Evolutionary conservation across 2,329 filamentous ascomycete genomes (phyloP), one percentile per base, ranked within the genome.

Genomic region (Colletotrichum agaves): DNA sequence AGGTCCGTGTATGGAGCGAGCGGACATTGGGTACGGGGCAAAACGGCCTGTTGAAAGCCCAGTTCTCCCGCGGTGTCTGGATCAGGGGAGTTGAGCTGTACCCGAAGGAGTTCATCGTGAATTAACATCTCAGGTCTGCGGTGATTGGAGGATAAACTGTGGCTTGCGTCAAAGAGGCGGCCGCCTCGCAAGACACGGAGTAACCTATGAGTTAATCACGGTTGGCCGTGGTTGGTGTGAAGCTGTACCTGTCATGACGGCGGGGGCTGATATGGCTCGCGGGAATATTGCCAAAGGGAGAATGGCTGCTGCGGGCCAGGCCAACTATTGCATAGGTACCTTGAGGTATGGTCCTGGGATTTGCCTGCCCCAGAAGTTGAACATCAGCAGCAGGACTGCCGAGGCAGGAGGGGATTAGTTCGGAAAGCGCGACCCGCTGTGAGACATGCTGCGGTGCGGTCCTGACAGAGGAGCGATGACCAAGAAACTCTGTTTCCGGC

Each of bases 161-260:
- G 64, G 64, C 64, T 63, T 44, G 52, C 58, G 60, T 58, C 13
- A 12, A 23, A 31, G 27, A 55, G 60, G 52, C 64, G 60, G 64
- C 31, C 60, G 64, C 64, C 64, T 52, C 52, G 41, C 52, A 58
- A 31, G 47, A 27, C 12, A 46, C 19, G 39, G 46, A 37, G 64
- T 52, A 46, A 53, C 13, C 27, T 23, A 58, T 11, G 35, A 13
- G 21, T 52, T 63, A 59, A 33, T 21, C 44, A 46, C 35, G 15
- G 5, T 37, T 19, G 53, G 23, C 19, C 8, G 21, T 17, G 13
- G 23, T 37, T 31, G 17, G 21, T 23, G 31, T 31, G 35, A 56
- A 41, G 49, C 43, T 17, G 33, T 49, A 63, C 44, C 60, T 67
- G 64, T 63, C 60, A 67, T 63, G 64, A 67, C 64, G 60, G 60